phyloP scores from a whole-genome alignment of 2,329 filamentous ascomycete species.

The Colletotrichum simmondsii region DNA sequence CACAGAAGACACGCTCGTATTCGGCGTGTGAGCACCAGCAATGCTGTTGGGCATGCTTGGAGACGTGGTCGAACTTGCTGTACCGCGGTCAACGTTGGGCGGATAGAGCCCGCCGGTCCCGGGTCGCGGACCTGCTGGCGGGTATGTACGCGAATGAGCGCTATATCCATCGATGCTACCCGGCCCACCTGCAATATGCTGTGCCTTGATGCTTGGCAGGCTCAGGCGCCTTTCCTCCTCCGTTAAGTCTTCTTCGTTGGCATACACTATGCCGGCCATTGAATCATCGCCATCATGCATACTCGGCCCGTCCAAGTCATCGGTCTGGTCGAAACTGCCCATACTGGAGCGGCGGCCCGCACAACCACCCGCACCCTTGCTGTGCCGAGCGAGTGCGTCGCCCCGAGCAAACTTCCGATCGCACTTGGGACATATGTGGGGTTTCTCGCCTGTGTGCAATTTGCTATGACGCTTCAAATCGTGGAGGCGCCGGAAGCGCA shows the following conservation, averaged over 20 bases:
- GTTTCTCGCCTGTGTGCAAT: conserved; percentile 94
- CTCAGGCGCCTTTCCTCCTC: conserved; percentile 73
- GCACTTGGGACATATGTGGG: conserved; percentile 94
- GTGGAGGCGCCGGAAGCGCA: conserved; percentile 91
- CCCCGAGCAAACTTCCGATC: conserved; percentile 94
- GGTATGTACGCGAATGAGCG: conserved; percentile 82
- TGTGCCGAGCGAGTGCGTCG: conserved; percentile 93
- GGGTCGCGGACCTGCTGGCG: conserved; percentile 69
- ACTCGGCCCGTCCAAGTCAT: conserved; percentile 71
- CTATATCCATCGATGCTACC: conserved; percentile 60
- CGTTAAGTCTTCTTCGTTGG: conserved; percentile 68
- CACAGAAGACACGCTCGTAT: conserved; percentile 60
- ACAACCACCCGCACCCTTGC: conserved; percentile 94
- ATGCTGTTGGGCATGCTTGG: conserved; percentile 58
- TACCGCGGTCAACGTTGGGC: conserved; percentile 67
- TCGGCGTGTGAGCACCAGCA: conserved; percentile 56
- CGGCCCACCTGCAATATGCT: conserved; percentile 69
- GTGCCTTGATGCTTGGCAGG: conserved; percentile 79
- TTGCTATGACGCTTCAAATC: conserved; percentile 97
- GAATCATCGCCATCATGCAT: conserved; percentile 64
- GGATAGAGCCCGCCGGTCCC: conserved; percentile 69
- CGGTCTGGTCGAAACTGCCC: conserved; percentile 83
- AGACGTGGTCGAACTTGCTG: conserved; percentile 66
- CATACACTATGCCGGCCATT: conserved; percentile 53
- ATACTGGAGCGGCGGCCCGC: conserved; percentile 90